Evolutionary conservation across 495 filamentous ascomycete species (phyloP).

Genomic region (Penicillium daleae): DNA sequence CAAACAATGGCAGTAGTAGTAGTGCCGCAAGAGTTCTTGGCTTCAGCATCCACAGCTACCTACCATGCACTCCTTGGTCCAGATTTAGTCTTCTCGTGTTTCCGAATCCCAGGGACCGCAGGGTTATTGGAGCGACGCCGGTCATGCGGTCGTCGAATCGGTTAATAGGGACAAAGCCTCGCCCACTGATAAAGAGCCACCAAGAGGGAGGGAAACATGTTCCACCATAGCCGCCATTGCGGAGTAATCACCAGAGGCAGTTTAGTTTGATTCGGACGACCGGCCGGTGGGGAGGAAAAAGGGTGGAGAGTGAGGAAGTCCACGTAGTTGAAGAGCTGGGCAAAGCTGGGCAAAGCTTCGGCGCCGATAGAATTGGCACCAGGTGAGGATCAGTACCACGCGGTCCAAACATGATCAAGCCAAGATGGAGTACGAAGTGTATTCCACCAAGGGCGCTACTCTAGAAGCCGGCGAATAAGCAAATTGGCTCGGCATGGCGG

Average conservation of each 20-base stretch:
- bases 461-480: background rate
- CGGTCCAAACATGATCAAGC: background rate
- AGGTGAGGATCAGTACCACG: background rate
- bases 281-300: background rate
- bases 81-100: conserved; percentile 7
- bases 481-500: background rate
- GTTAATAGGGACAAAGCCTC: background rate
- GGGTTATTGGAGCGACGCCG: background rate
- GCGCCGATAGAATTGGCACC: background rate
- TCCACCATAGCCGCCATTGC: background rate
- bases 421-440: background rate
- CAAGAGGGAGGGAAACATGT: background rate
- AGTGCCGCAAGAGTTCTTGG: background rate
- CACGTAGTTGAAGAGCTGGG: background rate
- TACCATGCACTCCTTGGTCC: background rate
- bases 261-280: conserved; percentile 2
- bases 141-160: conserved; percentile 4
- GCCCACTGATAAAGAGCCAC: background rate
- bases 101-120: conserved; percentile 11
- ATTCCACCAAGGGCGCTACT: background rate
- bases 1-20: background rate
- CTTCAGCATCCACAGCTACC: conserved; percentile 2
- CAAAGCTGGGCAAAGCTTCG: background rate
- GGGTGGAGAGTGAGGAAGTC: background rate
- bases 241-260: conserved; percentile 9